Evolutionary conservation across 2,329 filamentous ascomycete genomes (phyloP), one percentile per base, ranked within the genome.

Genomic region (Cytospora mali): DNA sequence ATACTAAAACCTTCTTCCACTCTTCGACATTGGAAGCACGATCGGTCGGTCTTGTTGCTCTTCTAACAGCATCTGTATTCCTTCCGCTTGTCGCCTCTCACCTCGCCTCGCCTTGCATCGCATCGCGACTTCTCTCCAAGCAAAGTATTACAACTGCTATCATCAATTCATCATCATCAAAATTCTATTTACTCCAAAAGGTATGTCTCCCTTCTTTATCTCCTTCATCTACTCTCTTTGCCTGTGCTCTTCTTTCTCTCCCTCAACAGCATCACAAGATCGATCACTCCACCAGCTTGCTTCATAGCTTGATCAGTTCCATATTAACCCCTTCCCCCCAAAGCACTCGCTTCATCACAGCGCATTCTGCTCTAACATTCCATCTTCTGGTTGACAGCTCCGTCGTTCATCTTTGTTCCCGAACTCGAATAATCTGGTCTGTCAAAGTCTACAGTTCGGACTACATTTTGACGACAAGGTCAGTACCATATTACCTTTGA

Each of bases 271-370:
- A 74, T 72, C 71, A 74, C 75, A 75, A 72, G 75, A 74, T 66
- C 72, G 72, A 71, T 77, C 77, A 78, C 78, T 80, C 74, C 72
- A 73, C 72, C 70, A 81, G 81, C 79, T 85, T 84, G 83, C 81
- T 83, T 75, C 78, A 80, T 84, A 84, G 80, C 81, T 83, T 76
- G 79, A 79, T 80, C 81, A 80, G 31, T 83, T 84, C 79, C 81
- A 81, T 80, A 79, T 81, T 80, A 81, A n/a, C n/a, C n/a, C n/a
- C n/a, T n/a, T n/a, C 77, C 77, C 72, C 74, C 74, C 64, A 65
- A 63, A 64, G 66, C 79, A 73, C 79, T 84, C 80, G 79, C 81
- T 85, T 82, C 78, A 79, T 79, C 73, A 76, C 77, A 77, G 73
- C 75, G 75, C 76, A 78, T 79, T 64, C 51, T 61, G 63, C 58